phyloP scores from a whole-genome alignment of 495 filamentous ascomycete genomes.

The Aspergillus saccharolyticus region DNA sequence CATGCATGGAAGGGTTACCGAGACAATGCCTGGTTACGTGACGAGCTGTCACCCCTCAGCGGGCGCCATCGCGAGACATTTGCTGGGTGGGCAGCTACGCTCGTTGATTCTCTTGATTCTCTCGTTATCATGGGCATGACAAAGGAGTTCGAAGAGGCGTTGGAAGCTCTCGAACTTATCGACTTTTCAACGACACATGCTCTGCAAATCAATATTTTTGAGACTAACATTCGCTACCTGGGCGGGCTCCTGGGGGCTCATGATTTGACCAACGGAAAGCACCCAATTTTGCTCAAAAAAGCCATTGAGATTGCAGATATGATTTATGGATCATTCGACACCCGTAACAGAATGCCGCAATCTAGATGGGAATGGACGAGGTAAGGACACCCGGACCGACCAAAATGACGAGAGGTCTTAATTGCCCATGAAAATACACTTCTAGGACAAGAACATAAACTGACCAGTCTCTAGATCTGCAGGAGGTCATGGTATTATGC shows the following conservation, averaged over 20 bases:
- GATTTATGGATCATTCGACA: conserved; percentile 89
- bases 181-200: conserved; percentile 48
- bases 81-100: conserved; percentile 57
- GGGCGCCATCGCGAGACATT: conserved; percentile 49
- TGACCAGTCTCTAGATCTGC: conserved; percentile 29
- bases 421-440: neutral
- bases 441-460: neutral
- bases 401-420: neutral
- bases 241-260: conserved; percentile 80
- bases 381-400: conserved; percentile 15
- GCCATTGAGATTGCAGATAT: conserved; percentile 83
- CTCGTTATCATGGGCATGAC: conserved; percentile 59
- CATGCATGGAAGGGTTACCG: conserved; percentile 75
- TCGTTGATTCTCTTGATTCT: conserved; percentile 59
- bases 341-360: conserved; percentile 88
- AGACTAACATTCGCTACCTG: conserved; percentile 84
- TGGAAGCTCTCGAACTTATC: conserved; percentile 48
- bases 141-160: conserved; percentile 55
- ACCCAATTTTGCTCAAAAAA: conserved; percentile 70
- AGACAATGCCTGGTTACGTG: conserved; percentile 69
- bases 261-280: conserved; percentile 66
- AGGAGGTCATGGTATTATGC: conserved; percentile 33
- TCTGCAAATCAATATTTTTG: conserved; percentile 70
- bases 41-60: conserved; percentile 68
- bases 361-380: conserved; percentile 49